Percentiles rank a stretch among this genome's conserved stretches.
These are phyloP conservation scores for Pseudofabraea citricarpa DNA, from an alignment of 2,329 filamentous ascomycete species.

Conservation along the genomic window DNA sequence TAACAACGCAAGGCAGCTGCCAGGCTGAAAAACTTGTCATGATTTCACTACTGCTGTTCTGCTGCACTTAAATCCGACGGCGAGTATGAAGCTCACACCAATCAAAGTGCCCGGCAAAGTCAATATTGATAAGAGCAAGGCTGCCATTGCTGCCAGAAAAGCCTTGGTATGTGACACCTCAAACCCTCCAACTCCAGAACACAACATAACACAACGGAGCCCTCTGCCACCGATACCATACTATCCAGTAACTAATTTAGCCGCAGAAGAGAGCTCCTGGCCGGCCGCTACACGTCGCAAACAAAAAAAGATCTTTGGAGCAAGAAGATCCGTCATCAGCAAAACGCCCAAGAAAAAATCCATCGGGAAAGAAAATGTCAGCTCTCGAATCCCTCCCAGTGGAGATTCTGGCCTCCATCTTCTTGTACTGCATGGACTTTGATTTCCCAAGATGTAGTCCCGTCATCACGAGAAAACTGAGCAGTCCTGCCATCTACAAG, in stretches of 20 bases:
- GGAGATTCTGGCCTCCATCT: conserved; percentile 25
- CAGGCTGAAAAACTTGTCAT: no score
- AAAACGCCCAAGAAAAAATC: conserved; percentile 5
- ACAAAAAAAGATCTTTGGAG: no score
- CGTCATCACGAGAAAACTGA: conserved; percentile 24
- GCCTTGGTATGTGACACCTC: conserved; percentile 16
- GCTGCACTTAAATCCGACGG: no score
- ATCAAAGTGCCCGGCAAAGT: conserved; percentile 26
- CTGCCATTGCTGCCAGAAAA: conserved; percentile 16
- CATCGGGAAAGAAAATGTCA: conserved; percentile 20
- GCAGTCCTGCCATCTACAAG: conserved; percentile 19
- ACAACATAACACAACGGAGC: no score
- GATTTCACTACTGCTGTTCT: no score
- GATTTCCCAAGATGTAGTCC: conserved; percentile 24
- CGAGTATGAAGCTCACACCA: conserved; percentile 21
- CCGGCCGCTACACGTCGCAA: no score
- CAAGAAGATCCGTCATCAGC: background rate
- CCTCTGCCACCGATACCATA: no score
- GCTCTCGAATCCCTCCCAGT: conserved; percentile 25
- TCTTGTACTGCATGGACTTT: conserved; percentile 22
- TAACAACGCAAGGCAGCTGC: no score
- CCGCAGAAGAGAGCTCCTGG: no score
- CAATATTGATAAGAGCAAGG: conserved; percentile 16
- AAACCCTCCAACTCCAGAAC: no score
- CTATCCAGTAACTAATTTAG: no score